Conservation (phyloP, 2,329 filamentous ascomycete species). For the Colletotrichum sp. region DNA sequence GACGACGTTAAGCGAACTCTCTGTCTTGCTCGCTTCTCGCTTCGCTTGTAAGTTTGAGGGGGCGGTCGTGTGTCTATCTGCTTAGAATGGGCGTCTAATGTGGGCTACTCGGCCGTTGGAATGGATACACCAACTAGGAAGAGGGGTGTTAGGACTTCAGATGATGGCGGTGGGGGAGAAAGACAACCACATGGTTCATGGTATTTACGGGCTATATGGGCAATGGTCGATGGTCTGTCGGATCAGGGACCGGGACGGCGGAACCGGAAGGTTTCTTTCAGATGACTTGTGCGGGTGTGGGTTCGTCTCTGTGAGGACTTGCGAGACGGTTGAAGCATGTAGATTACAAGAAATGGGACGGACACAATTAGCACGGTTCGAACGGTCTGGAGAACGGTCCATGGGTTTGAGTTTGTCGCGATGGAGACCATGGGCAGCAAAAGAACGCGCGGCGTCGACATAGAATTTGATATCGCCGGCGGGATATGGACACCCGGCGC, state of each 20-base stretch:
- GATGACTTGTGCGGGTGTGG: not conserved
- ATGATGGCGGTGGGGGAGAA: not conserved
- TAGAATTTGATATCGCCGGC: not conserved
- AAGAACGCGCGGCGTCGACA: not conserved
- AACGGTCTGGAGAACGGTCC: not conserved
- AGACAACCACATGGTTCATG: not conserved
- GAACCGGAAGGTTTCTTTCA: conserved; percentile 5
- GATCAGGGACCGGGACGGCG: not conserved
- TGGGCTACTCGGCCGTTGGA: not conserved
- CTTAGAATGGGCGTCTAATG: not conserved
- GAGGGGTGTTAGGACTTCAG: not conserved
- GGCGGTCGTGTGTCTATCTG: not conserved
- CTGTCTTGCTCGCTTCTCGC: not conserved
- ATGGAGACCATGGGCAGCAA: not conserved
- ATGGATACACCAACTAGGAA: not conserved
- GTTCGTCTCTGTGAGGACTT: not conserved
- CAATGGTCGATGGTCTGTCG: not conserved
- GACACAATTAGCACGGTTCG: not conserved
- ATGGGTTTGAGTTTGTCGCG: not conserved
- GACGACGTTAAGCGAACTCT: not conserved
- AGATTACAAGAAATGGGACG: not conserved
- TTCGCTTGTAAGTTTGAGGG: not conserved
- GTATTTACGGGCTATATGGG: not conserved
- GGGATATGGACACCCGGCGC: not conserved
- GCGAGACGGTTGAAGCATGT: not conserved